phyloP scores from a whole-genome alignment of 306 rosid genomes.

The Acmispon strigosus region DNA sequence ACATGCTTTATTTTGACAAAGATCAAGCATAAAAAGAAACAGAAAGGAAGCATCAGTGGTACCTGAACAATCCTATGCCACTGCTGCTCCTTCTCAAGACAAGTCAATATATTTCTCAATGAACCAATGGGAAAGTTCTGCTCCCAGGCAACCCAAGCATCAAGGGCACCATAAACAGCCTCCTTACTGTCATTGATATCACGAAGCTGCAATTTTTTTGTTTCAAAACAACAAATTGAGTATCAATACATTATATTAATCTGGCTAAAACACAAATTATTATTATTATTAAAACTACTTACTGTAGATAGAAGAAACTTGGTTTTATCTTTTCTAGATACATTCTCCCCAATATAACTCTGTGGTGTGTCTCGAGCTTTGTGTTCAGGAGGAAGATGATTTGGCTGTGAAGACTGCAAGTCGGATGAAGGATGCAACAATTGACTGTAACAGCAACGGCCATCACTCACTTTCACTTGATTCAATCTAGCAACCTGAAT shows the following conservation, averaged over 20 bases:
- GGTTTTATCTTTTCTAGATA: slow-evolving; percentile 31
- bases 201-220: slow-evolving; percentile 48
- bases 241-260: background rate
- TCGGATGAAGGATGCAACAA: background rate
- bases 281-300: background rate
- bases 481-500: slow-evolving; percentile 24
- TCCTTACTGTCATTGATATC: slow-evolving; percentile 73
- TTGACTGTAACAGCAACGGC: slow-evolving; percentile 7
- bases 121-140: slow-evolving; percentile 63
- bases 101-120: slow-evolving; percentile 43
- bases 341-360: slow-evolving; percentile 31
- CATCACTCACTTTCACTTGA: background rate
- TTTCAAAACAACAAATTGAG: slow-evolving; percentile 8
- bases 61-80: slow-evolving; percentile 94
- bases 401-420: background rate
- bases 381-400: background rate
- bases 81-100: slow-evolving; percentile 77
- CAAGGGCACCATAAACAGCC: slow-evolving; percentile 77
- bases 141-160: slow-evolving; percentile 97
- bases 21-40: background rate
- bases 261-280: background rate
- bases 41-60: background rate
- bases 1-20: background rate
- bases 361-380: background rate
- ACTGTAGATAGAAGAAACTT: slow-evolving; percentile 31